A percentile compares a stretch with the other conserved stretches of the same genome.
These are phyloP conservation scores for Aechmea fasciata DNA, from an alignment of 176 grass and related monocot species.

Conservation along the genomic window DNA sequence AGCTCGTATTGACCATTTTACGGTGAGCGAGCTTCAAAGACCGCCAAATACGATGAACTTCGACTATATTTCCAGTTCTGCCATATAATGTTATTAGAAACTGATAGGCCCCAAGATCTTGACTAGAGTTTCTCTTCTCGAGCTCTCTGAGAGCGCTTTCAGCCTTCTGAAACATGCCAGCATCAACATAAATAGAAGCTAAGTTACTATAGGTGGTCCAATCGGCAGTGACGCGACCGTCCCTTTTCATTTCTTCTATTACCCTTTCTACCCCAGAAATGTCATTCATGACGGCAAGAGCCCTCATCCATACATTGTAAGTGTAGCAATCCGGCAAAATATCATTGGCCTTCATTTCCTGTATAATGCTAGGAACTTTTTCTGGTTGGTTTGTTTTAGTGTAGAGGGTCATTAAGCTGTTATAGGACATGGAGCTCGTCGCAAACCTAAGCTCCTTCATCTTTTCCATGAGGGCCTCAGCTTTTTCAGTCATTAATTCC, in stretches of 20 bases:
- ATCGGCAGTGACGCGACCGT: conserved; percentile 80
- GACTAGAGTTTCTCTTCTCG: conserved; percentile 54
- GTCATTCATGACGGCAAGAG: conserved; percentile 52
- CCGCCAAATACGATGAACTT: conserved; percentile 81
- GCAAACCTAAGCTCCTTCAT: conserved; percentile 86
- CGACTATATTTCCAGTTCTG: conserved; percentile 62
- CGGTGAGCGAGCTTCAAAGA: conserved; percentile 49
- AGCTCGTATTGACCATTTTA: conserved; percentile 79
- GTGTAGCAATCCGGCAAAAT: conserved; percentile 71
- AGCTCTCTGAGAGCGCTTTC: conserved; percentile 78
- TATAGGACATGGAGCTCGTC: conserved; percentile 72
- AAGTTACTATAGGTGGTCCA: conserved; percentile 98
- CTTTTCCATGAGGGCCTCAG: conserved; percentile 69
- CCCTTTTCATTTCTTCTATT: conserved; percentile 90
- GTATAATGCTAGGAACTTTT: conserved; percentile 63
- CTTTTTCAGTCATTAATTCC: conserved; percentile 51
- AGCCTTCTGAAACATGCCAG: conserved; percentile 67
- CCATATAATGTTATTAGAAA: conserved; percentile 91
- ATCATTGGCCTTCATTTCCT: conserved; percentile 77
- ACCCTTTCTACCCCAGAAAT: conserved; percentile 77
- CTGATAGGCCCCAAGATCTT: conserved; percentile 75
- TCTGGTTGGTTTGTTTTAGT: conserved; percentile 58
- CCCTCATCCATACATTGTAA: conserved; percentile 95
- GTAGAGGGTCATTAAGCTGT: conserved; percentile 89
- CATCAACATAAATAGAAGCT: conserved; percentile 79